phyloP scores from a whole-genome alignment of 1,139 yeast species.

The Pichia sp. region DNA sequence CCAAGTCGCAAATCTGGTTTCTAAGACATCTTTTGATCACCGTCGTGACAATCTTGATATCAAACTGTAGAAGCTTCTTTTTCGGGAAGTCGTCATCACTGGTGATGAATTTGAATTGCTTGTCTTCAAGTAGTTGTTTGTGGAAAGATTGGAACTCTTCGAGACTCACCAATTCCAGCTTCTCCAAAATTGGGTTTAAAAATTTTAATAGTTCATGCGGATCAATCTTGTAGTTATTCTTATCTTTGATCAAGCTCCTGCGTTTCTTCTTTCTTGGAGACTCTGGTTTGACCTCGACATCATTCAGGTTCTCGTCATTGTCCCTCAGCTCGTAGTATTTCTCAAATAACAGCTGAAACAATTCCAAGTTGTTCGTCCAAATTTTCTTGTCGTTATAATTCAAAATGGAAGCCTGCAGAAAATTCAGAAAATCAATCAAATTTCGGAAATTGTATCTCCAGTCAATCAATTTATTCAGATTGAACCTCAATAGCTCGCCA shows the following conservation, averaged over 20 bases:
- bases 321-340: slow-evolving; percentile 16
- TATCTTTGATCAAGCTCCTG: background rate
- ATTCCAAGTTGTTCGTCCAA: slow-evolving; percentile 23
- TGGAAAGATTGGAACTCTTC: background rate
- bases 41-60: background rate
- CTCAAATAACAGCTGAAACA: slow-evolving; percentile 20
- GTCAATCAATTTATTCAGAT: slow-evolving; percentile 20
- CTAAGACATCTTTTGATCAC: background rate
- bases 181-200: background rate
- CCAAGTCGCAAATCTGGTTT: slow-evolving; percentile 6
- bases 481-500: slow-evolving; percentile 17
- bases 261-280: background rate
- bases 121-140: background rate
- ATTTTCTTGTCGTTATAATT: slow-evolving; percentile 13
- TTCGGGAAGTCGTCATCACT: background rate
- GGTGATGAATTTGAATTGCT: background rate
- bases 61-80: background rate
- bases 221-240: slow-evolving; percentile 1
- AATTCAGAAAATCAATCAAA: slow-evolving; percentile 22
- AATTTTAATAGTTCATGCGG: slow-evolving; percentile 1
- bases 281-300: background rate
- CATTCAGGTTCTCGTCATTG: slow-evolving; percentile 3
- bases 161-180: background rate
- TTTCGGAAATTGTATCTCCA: slow-evolving; percentile 23
- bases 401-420: slow-evolving; percentile 19